These are phyloP conservation scores for Cladosporium austrohemisphaericum DNA, from an alignment of 2,329 filamentous ascomycete genomes.

Conservation along the genomic window DNA sequence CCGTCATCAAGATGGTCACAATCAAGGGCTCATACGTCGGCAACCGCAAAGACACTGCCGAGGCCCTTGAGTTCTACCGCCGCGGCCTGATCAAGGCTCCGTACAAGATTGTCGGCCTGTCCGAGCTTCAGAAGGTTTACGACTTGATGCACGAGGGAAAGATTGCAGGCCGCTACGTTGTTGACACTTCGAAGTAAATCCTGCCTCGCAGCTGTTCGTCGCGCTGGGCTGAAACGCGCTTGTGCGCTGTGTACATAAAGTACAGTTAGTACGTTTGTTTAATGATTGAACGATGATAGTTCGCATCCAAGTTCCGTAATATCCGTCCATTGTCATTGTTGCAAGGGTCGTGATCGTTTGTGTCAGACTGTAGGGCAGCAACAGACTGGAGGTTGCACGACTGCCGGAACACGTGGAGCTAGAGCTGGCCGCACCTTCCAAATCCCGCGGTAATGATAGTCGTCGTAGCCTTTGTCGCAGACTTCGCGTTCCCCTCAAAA, in stretches of 20 bases:
- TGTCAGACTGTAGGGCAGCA: too few species aligned
- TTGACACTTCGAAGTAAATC: constrained; percentile 64
- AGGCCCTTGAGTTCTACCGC: constrained; percentile 86
- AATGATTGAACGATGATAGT: neutral
- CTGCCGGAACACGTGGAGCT: too few species aligned
- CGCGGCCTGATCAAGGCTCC: constrained; percentile 82
- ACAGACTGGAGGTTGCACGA: too few species aligned
- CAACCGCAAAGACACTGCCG: constrained; percentile 80
- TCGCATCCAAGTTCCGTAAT: too few species aligned
- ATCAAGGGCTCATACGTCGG: constrained; percentile 95
- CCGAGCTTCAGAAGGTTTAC: constrained; percentile 76
- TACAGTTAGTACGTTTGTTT: neutral
- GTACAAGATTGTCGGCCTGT: constrained; percentile 78
- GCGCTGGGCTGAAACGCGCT: neutral
- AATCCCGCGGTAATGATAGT: too few species aligned
- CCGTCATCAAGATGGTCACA: constrained; percentile 82
- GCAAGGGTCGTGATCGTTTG: too few species aligned
- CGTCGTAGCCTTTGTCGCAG: too few species aligned
- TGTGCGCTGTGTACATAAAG: neutral
- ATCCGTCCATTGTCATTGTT: too few species aligned
- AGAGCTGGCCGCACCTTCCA: too few species aligned
- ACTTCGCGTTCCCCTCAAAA: too few species aligned
- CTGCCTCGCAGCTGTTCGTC: neutral
- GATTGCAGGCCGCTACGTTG: constrained; percentile 74
- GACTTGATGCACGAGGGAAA: constrained; percentile 63